Evolutionary conservation across 179 eudicot genomes (phyloP).

Genomic region (Sideroxylon spinosum): DNA sequence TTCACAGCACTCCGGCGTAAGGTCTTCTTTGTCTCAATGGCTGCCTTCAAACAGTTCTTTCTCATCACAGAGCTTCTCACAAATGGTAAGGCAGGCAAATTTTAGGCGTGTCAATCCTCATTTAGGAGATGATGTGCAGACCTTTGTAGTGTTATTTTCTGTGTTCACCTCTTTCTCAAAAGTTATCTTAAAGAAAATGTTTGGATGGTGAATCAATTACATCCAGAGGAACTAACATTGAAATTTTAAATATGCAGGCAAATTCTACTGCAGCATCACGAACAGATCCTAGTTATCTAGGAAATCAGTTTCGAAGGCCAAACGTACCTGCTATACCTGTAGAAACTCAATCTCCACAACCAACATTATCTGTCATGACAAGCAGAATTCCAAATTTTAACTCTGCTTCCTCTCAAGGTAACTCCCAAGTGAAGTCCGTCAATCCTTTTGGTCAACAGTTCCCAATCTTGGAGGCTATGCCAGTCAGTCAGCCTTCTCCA

Average conservation of each 20-base stretch:
- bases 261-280: slow-evolving; percentile 11
- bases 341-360: slow-evolving; percentile 19
- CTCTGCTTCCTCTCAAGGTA: slow-evolving; percentile 23
- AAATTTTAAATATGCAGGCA: slow-evolving; percentile 13
- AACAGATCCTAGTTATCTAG: slow-evolving; percentile 5
- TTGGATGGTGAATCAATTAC: slow-evolving; percentile 2
- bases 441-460: slow-evolving; percentile 22
- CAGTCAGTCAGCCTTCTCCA: slow-evolving; percentile 20
- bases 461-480: slow-evolving; percentile 20
- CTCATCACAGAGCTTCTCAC: slow-evolving; percentile 21
- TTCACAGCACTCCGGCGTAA: slow-evolving; percentile 20
- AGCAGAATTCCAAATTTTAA: slow-evolving; percentile 17
- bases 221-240: not conserved
- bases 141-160: not conserved
- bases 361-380: slow-evolving; percentile 16
- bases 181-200: not conserved
- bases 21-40: slow-evolving; percentile 26
- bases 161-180: not conserved
- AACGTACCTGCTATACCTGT: slow-evolving; percentile 12
- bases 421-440: slow-evolving; percentile 13
- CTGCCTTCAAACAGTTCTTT: slow-evolving; percentile 14
- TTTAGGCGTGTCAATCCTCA: not conserved
- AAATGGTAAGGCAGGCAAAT: slow-evolving; percentile 20
- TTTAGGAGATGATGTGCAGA: not conserved
- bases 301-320: slow-evolving; percentile 27